These are phyloP conservation scores for Thelonectria olida DNA, from an alignment of 2,329 filamentous ascomycete species.

Conservation along the genomic window DNA sequence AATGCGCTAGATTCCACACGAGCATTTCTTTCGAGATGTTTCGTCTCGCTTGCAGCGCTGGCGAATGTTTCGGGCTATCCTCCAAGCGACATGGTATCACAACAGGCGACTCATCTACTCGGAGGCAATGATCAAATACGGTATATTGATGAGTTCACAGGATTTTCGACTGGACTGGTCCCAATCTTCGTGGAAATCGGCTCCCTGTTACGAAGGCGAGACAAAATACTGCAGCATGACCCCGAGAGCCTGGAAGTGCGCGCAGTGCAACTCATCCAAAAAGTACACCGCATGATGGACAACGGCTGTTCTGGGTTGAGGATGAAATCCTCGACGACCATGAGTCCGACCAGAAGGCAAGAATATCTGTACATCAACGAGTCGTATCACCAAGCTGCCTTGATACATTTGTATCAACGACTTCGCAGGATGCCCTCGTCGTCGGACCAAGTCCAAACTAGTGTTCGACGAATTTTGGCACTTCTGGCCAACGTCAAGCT, in stretches of 20 bases:
- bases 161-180: not conserved
- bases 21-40: constrained; percentile 7
- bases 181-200: constrained; percentile 4
- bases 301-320: not conserved
- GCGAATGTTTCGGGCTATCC: constrained; percentile 3
- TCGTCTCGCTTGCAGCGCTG: constrained; percentile 7
- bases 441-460: not conserved
- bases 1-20: not conserved
- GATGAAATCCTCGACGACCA: no score
- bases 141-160: constrained; percentile 8
- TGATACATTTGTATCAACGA: constrained; percentile 7
- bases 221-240: not conserved
- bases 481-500: not conserved
- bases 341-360: not conserved
- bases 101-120: not conserved
- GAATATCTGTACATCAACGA: constrained; percentile 4
- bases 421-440: not conserved
- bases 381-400: not conserved
- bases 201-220: not conserved
- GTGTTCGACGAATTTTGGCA: not conserved
- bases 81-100: not conserved
- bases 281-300: not conserved
- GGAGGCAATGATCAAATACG: not conserved
- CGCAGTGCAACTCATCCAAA: not conserved
- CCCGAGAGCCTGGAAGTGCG: not conserved